These are phyloP conservation scores for Mycena sp. DNA, from an alignment of 1,284 basidiomycete species.

Conservation along the genomic window DNA sequence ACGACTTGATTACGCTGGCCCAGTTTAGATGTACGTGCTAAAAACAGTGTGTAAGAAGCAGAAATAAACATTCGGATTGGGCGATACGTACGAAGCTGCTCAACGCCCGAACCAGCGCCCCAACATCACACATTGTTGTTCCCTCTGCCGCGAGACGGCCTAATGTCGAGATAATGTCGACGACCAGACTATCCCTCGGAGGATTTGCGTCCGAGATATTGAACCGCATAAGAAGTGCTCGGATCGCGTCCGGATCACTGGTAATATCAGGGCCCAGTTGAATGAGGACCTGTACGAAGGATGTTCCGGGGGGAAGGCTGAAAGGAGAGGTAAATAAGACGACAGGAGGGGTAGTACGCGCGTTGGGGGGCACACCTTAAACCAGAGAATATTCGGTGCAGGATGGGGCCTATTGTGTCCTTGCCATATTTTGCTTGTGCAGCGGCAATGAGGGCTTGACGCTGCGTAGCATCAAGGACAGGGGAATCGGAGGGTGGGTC, in stretches of 20 bases:
- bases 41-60: constrained; percentile 33
- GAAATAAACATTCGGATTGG: constrained; percentile 25
- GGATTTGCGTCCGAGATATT: constrained; percentile 74
- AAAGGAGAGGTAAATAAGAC: constrained; percentile 15
- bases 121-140: constrained; percentile 76
- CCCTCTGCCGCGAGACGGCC: constrained; percentile 78
- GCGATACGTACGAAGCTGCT: constrained; percentile 67
- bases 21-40: constrained; percentile 77
- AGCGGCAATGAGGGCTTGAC: constrained; percentile 76
- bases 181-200: constrained; percentile 73
- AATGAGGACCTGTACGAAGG: constrained; percentile 76
- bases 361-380: constrained; percentile 60
- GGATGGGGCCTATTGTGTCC: constrained; percentile 55
- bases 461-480: constrained; percentile 72
- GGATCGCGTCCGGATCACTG: constrained; percentile 73
- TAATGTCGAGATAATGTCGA: constrained; percentile 74
- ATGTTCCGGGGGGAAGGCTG: constrained; percentile 72
- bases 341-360: constrained; percentile 10
- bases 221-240: constrained; percentile 75
- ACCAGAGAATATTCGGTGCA: constrained; percentile 64
- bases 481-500: constrained; percentile 72
- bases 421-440: constrained; percentile 81
- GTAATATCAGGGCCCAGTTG: constrained; percentile 83
- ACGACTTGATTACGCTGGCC: constrained; percentile 81
- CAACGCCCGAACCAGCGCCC: constrained; percentile 76